These are phyloP conservation scores for Gaeumannomyces sp. DNA, from an alignment of 2,329 filamentous ascomycete species.

Conservation along the genomic window DNA sequence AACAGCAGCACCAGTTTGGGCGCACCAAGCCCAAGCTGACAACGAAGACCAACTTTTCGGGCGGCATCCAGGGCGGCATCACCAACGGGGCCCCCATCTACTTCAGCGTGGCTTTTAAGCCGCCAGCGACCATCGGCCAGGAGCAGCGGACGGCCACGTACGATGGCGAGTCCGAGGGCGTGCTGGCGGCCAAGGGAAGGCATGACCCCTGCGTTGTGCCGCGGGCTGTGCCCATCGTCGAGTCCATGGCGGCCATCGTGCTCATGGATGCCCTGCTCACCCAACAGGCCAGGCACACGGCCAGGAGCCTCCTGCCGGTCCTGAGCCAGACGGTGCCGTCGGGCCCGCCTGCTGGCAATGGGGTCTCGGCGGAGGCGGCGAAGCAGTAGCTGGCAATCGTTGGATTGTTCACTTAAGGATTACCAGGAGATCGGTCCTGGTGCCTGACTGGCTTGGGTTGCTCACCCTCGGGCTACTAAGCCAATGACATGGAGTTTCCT, in stretches of 20 bases:
- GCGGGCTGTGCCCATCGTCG: slow-evolving; percentile 79
- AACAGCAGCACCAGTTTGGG: slow-evolving; percentile 3
- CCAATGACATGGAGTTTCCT: too few species aligned
- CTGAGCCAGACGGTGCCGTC: slow-evolving; percentile 27
- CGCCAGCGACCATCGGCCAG: slow-evolving; percentile 86
- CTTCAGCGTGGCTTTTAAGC: slow-evolving; percentile 94
- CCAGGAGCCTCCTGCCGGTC: slow-evolving; percentile 37
- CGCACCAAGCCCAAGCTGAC: slow-evolving; percentile 54
- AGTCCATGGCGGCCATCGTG: slow-evolving; percentile 82
- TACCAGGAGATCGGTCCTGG: too few species aligned
- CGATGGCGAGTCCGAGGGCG: slow-evolving; percentile 61
- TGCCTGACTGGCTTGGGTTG: too few species aligned
- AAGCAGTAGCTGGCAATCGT: neutral
- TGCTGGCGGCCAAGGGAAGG: slow-evolving; percentile 83
- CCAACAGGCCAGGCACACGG: slow-evolving; percentile 59
- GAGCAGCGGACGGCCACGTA: slow-evolving; percentile 80
- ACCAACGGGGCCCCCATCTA: slow-evolving; percentile 90
- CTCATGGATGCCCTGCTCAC: slow-evolving; percentile 82
- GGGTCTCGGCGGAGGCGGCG: slow-evolving; percentile 20
- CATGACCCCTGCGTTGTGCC: slow-evolving; percentile 94
- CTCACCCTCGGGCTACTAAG: too few species aligned
- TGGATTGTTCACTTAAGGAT: too few species aligned
- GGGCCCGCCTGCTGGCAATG: slow-evolving; percentile 23
- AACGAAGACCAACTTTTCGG: slow-evolving; percentile 91
- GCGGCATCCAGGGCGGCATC: slow-evolving; percentile 93